Evolutionary conservation across 148 eudicot genomes (phyloP), one percentile per base, ranked within the genome.

Genomic region (Talinum fruticosum): DNA sequence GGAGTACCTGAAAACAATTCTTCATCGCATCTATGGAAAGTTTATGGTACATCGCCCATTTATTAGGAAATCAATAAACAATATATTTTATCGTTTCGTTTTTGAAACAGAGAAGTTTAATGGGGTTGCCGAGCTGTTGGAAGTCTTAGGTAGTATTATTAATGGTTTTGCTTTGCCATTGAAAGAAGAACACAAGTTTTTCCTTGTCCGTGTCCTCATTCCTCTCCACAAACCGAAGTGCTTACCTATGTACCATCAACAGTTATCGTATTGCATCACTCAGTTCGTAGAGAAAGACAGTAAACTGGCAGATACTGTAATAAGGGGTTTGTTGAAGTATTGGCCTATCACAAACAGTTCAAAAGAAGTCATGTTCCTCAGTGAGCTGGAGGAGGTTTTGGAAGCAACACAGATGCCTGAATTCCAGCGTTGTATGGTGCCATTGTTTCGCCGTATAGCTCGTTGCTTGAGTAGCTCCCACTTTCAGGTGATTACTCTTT

Each of bases 251-350:
- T 88, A 90, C 79, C 93, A 92, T 73, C 97, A 90, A 78, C 93
- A 87, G 57, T 80, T 92, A 78, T 87, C 87, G 10, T 92, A 92
- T 65, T 88, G 93, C 65, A 87, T 90, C 38, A 82, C 85, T 8
- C 93, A 92, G 73, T 92, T 92, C 86, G 90, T 92, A 34, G 93
- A 92, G 84, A 92, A 92, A 85, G 97, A 92, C 59, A 84, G 86
- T 83, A 92, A 92, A 82, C 92, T 92, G 79, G 89, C 90, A 32
- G 92, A 92, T 87, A 78, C 79, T 76, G 87, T 92, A 41, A 87
- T 90, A 35, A 89, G 92, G 74, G 92, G 93, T 66, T 78, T 92
- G 10, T 75, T 92, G 80, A 92, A 90, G 86, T 88, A 86, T 79
- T 90, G 97, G 93, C 97, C 93, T 10, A 68, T 92, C 74, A 92